Base-by-base conservation (phyloP, 768 basidiomycete genomes). In the Mycena haematopus region DNA sequence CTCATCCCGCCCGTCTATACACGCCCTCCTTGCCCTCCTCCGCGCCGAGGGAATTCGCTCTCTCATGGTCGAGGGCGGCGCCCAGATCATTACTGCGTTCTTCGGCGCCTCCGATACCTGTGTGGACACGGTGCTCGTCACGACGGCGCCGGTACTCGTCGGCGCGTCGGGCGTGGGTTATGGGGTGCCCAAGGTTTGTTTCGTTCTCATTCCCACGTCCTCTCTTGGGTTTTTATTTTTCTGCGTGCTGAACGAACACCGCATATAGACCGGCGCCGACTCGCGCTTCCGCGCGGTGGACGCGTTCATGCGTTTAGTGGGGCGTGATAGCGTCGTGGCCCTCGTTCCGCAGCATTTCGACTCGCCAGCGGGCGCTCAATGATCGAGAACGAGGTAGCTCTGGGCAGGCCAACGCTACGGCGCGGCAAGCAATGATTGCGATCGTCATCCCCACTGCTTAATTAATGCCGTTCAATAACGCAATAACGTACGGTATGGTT, bases 61-160 rank as follows among this genome's bases (percentile, higher is more conserved):
- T 13, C 77, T 98, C 57, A 99, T 99, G 96, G 92, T 98, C 7
- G 97, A 99, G 78, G 97, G 97, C 55, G 97, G 97, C 17, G 91
- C 93, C 10, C 76, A 78, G 10, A 81, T 99, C 65, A 94, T 99
- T 59, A 10, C 25, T 27, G 79, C 82, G 7, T 87, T 91, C 1
- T 92, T 94, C 76, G 75, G 95, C 15, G 57, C 13, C 58, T n/a
- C 40, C 4, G 19, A 42, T 63, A 14, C 74, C 49, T 29, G 62
- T 84, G 80, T 96, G 6, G 92, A 98, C 73, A 80, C 82, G 14
- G 70, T 97, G 21, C 83, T 99, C 47, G 78, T 98, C 47, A 99
- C 97, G 3, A 83, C 93, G 21, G 92, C 96, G 1, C 97, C 97
- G 0, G 82, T 80, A n/a, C 74, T 95, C 17, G 88, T 99, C 6